These are phyloP conservation scores for Ustilago xerochloae DNA, from an alignment of 1,284 basidiomycete genomes.

Conservation along the genomic window DNA sequence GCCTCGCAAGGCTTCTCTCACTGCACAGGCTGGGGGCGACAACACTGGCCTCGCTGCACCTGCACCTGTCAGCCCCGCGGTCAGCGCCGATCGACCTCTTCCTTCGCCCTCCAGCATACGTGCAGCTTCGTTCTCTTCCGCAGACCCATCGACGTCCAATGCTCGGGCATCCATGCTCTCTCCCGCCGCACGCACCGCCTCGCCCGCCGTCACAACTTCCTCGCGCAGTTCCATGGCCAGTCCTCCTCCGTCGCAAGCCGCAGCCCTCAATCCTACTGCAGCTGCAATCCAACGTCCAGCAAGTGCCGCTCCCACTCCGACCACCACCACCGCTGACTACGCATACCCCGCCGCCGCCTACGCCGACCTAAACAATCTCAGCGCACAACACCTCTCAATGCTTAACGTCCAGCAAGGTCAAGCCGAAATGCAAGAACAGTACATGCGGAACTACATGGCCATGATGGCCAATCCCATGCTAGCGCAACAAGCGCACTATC, in stretches of 20 bases:
- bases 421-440: slow-evolving; percentile 44
- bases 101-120: slow-evolving; percentile 8
- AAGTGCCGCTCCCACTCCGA: slow-evolving; percentile 11
- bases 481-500: slow-evolving; percentile 47
- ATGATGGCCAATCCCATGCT: slow-evolving; percentile 49
- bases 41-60: not conserved
- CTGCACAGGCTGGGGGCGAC: slow-evolving; percentile 9
- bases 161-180: slow-evolving; percentile 8
- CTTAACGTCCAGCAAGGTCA: slow-evolving; percentile 38
- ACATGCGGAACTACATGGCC: slow-evolving; percentile 54
- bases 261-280: slow-evolving; percentile 1
- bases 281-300: slow-evolving; percentile 21
- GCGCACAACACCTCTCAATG: slow-evolving; percentile 35
- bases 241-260: slow-evolving; percentile 8
- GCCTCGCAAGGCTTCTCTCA: slow-evolving; percentile 16
- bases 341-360: not conserved
- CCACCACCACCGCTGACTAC: not conserved
- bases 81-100: slow-evolving; percentile 1
- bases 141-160: not conserved
- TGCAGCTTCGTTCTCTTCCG: slow-evolving; percentile 15
- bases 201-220: slow-evolving; percentile 27
- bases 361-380: slow-evolving; percentile 5
- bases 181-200: slow-evolving; percentile 16
- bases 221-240: slow-evolving; percentile 36
- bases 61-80: not conserved